Evolutionary conservation across 2,329 filamentous ascomycete species (phyloP), one percentile per base, ranked within the genome.

Genomic region (Chaetomiaceae sp.): DNA sequence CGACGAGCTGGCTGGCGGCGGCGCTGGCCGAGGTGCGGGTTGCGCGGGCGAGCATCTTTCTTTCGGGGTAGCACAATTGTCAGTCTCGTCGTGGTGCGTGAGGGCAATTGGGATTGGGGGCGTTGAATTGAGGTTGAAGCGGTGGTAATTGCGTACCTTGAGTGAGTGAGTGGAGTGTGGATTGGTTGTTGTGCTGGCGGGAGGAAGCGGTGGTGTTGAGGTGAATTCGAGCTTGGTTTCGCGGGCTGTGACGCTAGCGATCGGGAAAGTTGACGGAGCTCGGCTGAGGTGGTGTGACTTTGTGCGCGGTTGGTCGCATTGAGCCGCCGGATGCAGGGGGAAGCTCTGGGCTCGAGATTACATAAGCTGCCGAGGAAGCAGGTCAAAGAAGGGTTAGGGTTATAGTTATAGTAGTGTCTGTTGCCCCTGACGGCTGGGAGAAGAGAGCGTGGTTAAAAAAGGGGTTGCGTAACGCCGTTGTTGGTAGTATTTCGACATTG

Each of bases 41-140:
- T n/a, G 54, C 81, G 71, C 87, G 86, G 76, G 89, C 82, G 74
- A 94, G 79, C 91, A 96, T 96, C 89, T 95, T 44, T 47, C 6
- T 11, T 19, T 3, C 6, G 19, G 6, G 31, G 20, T 20, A 11
- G 36, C 6, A 20, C 36, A 23, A 23, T 34, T 34, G 43, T 50
- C 23, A 9, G 19, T 44, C 15, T 20, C 25, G 9, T 27, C n/a
- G 37, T 45, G n/a, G n/a, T n/a, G n/a, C n/a, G n/a, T 51, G 2
- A 42, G 23, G 20, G 31, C 19, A n/a, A 27, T 33, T 39, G 8
- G 29, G 25, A 14, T 33, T 29, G 15, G 37, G 37, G 29, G 25
- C 4, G 27, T 7, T 29, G 8, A 9, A 37, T 37, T 46, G 17
- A 15, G 4, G 9, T n/a, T 17, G 43, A 38, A 11, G 23, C 29